Conservation (phyloP, 2,329 filamentous ascomycete genomes). For the Aspergillus clavatus region DNA sequence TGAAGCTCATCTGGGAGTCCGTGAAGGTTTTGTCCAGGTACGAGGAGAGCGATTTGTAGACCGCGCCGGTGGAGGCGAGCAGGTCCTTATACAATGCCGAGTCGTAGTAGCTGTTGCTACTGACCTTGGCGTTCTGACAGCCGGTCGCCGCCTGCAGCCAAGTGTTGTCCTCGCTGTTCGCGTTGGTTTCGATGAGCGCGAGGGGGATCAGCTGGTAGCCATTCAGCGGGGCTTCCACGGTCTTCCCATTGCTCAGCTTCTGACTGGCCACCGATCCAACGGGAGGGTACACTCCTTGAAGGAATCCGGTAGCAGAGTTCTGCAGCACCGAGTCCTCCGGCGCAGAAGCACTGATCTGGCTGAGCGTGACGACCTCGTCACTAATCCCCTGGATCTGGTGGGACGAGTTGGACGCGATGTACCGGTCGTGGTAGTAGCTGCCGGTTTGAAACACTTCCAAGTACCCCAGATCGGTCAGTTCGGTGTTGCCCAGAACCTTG, state of each 20-base stretch:
- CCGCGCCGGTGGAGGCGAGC: constrained; percentile 46
- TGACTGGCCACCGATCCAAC: constrained; percentile 54
- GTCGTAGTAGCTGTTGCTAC: constrained; percentile 56
- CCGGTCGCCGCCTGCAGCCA: constrained; percentile 57
- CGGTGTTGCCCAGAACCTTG: constrained; percentile 66
- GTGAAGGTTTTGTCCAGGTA: constrained; percentile 51
- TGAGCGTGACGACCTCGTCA: constrained; percentile 59
- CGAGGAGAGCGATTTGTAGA: constrained; percentile 51
- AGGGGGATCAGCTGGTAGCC: constrained; percentile 85
- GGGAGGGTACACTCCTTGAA: constrained; percentile 84
- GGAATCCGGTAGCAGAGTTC: constrained; percentile 71
- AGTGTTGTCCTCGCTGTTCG: constrained; percentile 54
- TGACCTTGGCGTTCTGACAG: constrained; percentile 52
- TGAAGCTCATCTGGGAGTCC: constrained; percentile 48
- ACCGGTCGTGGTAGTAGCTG: constrained; percentile 69
- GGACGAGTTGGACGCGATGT: constrained; percentile 59
- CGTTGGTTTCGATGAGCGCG: constrained; percentile 54
- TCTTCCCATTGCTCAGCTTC: constrained; percentile 66
- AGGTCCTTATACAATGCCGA: constrained; percentile 48
- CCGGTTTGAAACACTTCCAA: constrained; percentile 68
- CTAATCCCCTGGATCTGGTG: constrained; percentile 63
- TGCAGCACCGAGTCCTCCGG: constrained; percentile 74
- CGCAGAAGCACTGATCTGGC: constrained; percentile 67
- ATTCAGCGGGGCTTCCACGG: constrained; percentile 62
- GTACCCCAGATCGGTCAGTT: constrained; percentile 75